Percentiles rank a stretch among this genome's conserved stretches.
These are phyloP conservation scores for Mrakia gelida DNA, from an alignment of 768 basidiomycete genomes.

Conservation along the genomic window DNA sequence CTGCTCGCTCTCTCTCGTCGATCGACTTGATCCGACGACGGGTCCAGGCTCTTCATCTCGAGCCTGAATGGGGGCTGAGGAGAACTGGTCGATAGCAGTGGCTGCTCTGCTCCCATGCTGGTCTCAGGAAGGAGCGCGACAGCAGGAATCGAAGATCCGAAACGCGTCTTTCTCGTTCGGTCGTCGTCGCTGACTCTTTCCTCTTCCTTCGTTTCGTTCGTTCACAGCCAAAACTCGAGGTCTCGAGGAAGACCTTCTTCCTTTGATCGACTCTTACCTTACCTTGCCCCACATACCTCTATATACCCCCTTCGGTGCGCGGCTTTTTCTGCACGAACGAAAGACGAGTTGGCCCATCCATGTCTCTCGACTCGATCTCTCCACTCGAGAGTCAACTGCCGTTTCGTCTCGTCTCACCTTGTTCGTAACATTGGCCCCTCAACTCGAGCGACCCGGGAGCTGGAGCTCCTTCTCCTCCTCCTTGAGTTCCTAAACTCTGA, in stretches of 20 bases:
- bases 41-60: no score
- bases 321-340: no score
- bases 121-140: neutral
- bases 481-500: no score
- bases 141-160: neutral
- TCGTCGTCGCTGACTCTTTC: slow-evolving; percentile 3
- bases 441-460: no score
- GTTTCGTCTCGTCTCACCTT: no score
- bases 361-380: neutral
- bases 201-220: slow-evolving; percentile 13
- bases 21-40: no score
- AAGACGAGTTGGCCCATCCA: no score
- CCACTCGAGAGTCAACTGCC: neutral
- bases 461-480: no score
- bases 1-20: no score
- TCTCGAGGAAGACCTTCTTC: slow-evolving; percentile 85
- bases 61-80: neutral
- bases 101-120: neutral
- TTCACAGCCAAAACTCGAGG: slow-evolving; percentile 82
- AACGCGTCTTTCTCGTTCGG: neutral
- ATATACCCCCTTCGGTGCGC: no score
- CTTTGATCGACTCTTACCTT: slow-evolving; percentile 48
- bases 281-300: no score
- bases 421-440: no score
- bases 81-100: neutral